phyloP scores from a whole-genome alignment of 192 early-diverging fungal species.

The Backusella circina region DNA sequence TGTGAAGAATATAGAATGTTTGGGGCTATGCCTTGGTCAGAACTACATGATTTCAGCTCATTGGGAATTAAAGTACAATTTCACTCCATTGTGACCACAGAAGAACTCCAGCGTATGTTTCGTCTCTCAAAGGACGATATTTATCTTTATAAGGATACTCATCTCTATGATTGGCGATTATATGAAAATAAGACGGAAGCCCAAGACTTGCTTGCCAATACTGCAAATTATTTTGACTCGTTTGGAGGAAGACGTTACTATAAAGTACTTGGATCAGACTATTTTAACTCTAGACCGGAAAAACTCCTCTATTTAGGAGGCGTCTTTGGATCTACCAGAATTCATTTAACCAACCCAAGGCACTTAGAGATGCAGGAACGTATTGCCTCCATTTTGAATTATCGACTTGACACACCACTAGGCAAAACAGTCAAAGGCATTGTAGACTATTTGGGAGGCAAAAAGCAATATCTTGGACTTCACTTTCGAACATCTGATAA shows the following conservation, averaged over 20 bases:
- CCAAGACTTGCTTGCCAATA: background rate
- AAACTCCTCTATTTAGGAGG: constrained; percentile 47
- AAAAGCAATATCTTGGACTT: constrained; percentile 34
- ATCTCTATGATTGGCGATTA: constrained; percentile 47
- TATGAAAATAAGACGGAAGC: constrained; percentile 37
- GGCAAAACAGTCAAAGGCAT: constrained; percentile 39
- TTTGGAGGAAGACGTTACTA: constrained; percentile 5
- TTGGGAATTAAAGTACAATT: constrained; percentile 10
- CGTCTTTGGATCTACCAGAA: constrained; percentile 39
- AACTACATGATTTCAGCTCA: constrained; percentile 11
- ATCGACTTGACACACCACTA: constrained; percentile 37
- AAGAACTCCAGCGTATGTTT: background rate
- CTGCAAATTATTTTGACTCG: constrained; percentile 12
- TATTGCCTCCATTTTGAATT: constrained; percentile 35
- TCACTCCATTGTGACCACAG: background rate
- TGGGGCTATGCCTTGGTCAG: constrained; percentile 19
- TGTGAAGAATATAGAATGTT: constrained; percentile 16
- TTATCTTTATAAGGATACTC: constrained; percentile 33
- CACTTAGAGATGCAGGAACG: constrained; percentile 29
- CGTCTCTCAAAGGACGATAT: constrained; percentile 23
- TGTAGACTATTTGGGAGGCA: constrained; percentile 41
- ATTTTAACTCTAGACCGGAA: constrained; percentile 20
- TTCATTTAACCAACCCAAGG: constrained; percentile 28
- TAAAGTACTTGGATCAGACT: constrained; percentile 2
- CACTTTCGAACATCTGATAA: constrained; percentile 34